phyloP scores from a whole-genome alignment of 108 stramenopile genomes.

The Nannochloropsis salina region DNA sequence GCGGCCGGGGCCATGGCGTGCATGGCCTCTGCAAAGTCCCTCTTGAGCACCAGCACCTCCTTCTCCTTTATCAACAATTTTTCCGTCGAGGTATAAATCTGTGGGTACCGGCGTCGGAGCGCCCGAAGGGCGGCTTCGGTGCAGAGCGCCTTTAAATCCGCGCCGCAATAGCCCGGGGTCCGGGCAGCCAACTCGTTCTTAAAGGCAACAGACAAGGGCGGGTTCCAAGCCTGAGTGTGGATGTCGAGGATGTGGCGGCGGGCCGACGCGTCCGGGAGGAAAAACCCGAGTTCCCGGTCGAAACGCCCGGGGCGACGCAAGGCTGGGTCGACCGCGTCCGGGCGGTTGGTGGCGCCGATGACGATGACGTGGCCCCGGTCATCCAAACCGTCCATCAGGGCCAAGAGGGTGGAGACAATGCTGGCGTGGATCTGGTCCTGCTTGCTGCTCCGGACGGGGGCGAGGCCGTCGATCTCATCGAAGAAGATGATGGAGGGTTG shows the following conservation, averaged over 20 bases:
- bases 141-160: constrained; percentile 49
- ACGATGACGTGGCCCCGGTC: constrained; percentile 46
- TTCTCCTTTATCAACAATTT: constrained; percentile 33
- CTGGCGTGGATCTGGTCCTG: constrained; percentile 54
- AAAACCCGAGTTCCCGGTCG: constrained; percentile 47
- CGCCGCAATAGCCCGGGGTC: constrained; percentile 45
- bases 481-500: constrained; percentile 52
- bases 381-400: constrained; percentile 52
- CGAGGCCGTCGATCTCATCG: constrained; percentile 45
- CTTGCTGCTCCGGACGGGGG: constrained; percentile 44
- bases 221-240: constrained; percentile 39
- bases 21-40: neutral
- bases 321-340: constrained; percentile 49
- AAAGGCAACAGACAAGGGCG: constrained; percentile 21
- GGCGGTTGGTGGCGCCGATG: constrained; percentile 49
- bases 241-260: constrained; percentile 36
- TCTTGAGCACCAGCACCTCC: constrained; percentile 25
- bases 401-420: constrained; percentile 47
- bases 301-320: constrained; percentile 49
- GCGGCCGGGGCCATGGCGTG: neutral
- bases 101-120: constrained; percentile 40
- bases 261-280: constrained; percentile 32
- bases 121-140: constrained; percentile 42
- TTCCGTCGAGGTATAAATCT: constrained; percentile 37
- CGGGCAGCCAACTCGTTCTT: constrained; percentile 35